A percentile compares a stretch with the other conserved stretches of the same genome.
Conservation (phyloP, 1,284 basidiomycete species). For the Trametes sp. region DNA sequence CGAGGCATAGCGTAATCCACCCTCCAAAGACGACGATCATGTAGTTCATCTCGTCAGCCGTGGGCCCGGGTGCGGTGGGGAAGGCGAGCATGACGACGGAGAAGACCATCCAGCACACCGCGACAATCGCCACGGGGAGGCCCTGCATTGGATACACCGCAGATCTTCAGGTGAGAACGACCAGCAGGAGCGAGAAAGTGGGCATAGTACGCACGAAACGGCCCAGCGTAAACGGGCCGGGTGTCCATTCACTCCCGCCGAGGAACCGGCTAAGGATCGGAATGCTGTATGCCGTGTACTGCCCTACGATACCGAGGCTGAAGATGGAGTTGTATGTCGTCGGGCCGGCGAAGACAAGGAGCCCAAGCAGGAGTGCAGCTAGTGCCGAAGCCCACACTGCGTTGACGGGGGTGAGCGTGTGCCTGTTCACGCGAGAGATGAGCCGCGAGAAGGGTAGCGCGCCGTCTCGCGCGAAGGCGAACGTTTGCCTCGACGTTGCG, state of each 20-base stretch:
- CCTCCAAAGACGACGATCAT: conserved; percentile 66
- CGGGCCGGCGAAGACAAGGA: conserved; percentile 69
- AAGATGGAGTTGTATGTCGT: conserved; percentile 74
- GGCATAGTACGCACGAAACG: conserved; percentile 25
- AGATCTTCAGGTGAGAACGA: neutral
- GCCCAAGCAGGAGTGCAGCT: conserved; percentile 55
- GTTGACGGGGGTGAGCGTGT: conserved; percentile 73
- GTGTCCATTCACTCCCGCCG: conserved; percentile 59
- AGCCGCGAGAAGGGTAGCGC: conserved; percentile 76
- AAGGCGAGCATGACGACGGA: conserved; percentile 68
- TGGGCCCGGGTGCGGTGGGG: conserved; percentile 57
- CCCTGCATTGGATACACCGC: conserved; percentile 48
- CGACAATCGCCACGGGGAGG: conserved; percentile 56
- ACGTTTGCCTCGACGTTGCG: conserved; percentile 58
- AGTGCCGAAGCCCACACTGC: conserved; percentile 62
- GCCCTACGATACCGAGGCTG: conserved; percentile 59
- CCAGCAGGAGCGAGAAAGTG: neutral
- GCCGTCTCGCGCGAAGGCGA: conserved; percentile 69
- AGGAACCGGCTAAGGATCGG: conserved; percentile 46
- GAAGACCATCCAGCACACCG: conserved; percentile 68
- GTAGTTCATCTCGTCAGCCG: conserved; percentile 69
- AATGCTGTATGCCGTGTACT: conserved; percentile 66
- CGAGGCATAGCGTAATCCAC: conserved; percentile 58
- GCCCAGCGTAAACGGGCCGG: conserved; percentile 73
- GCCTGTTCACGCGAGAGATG: conserved; percentile 70